A percentile compares a stretch with the other conserved stretches of the same genome.
Evolutionary conservation across 257 asterid species (phyloP).

Genomic region (Verbascum thapsus): DNA sequence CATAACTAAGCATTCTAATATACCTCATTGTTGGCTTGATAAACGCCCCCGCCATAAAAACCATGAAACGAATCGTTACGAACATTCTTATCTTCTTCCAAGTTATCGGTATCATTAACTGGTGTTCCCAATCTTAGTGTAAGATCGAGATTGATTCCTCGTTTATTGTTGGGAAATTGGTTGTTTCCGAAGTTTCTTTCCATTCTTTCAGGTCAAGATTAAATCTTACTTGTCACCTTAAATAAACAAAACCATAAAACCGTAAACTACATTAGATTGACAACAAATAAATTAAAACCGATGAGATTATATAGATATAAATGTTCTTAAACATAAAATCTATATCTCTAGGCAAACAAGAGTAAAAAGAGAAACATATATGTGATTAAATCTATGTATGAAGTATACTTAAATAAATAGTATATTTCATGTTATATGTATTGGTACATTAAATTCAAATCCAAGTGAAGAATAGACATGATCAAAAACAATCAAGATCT

Average conservation of each 20-base stretch:
- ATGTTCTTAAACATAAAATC: too few relatives aligned
- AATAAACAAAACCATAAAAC: too few relatives aligned
- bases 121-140: conserved; percentile 29
- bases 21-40: too few relatives aligned
- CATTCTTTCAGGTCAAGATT: conserved; percentile 8
- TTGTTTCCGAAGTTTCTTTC: background rate
- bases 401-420: too few relatives aligned
- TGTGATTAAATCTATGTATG: too few relatives aligned
- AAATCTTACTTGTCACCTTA: background rate
- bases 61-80: background rate
- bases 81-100: background rate
- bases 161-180: too few relatives aligned
- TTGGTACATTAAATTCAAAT: background rate
- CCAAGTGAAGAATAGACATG: background rate
- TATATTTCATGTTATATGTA: too few relatives aligned
- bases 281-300: background rate
- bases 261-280: background rate
- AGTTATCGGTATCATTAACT: background rate
- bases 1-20: too few relatives aligned
- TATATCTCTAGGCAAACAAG: background rate
- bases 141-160: conserved; percentile 13
- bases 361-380: background rate
- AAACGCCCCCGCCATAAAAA: too few relatives aligned
- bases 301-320: background rate
- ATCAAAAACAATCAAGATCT: background rate